Evolutionary conservation across 2,329 filamentous ascomycete genomes (phyloP).

Genomic region (Dothistroma pini): DNA sequence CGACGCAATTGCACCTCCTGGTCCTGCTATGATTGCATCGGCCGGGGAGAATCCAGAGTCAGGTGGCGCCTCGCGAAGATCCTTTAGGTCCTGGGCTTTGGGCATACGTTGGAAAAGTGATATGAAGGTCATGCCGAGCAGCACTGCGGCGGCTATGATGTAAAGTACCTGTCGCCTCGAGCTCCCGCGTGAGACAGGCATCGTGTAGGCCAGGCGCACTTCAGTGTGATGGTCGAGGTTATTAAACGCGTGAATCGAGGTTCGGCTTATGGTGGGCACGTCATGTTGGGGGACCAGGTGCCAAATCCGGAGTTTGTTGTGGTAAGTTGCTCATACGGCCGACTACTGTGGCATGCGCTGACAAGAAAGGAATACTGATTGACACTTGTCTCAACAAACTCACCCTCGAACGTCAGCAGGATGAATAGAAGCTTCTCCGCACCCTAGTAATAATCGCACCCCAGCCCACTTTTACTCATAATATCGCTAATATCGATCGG

Average conservation of each 20-base stretch:
- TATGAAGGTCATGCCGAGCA: conserved; percentile 3
- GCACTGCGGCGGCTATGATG: not conserved
- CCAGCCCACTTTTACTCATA: no score
- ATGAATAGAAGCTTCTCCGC: not conserved
- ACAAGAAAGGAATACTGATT: conserved; percentile 7
- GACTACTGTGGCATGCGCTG: not conserved
- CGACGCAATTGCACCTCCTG: conserved; percentile 64
- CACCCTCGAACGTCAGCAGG: not conserved
- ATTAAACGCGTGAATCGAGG: not conserved
- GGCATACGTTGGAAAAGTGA: conserved; percentile 6
- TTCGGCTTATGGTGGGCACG: not conserved
- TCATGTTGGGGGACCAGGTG: not conserved
- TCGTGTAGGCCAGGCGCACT: not conserved
- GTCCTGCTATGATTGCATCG: conserved; percentile 10
- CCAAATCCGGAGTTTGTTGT: not conserved
- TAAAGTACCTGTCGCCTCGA: not conserved
- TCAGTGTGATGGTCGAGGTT: not conserved
- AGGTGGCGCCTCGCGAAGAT: not conserved
- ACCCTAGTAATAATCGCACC: no score
- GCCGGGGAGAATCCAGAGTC: not conserved
- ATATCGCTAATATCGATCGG: no score
- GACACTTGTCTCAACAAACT: not conserved
- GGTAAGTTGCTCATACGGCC: not conserved
- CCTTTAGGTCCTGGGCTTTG: not conserved
- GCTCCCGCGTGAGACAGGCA: not conserved